Evolutionary conservation across 306 rosid species (phyloP), one percentile per base, ranked within the genome.

Genomic region (Cucumis cinereus): DNA sequence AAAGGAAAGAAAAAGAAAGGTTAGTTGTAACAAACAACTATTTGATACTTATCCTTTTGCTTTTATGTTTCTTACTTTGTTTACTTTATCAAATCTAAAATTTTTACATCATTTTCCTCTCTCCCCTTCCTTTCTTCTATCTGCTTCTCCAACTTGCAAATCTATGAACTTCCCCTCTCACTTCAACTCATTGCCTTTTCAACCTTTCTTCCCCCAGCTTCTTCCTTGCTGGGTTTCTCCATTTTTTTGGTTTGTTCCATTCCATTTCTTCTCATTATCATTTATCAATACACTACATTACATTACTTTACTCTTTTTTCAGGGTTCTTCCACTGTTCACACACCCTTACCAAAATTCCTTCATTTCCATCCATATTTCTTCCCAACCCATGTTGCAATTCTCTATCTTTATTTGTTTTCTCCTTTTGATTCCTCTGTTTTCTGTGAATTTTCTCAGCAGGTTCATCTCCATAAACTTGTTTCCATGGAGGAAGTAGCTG

Each of bases 401-500:
- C n/a, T 35, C 55, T 41, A 40, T 56, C 35, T 70, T 53, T 76
- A 7, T 43, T 50, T 35, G 59, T 61, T 75, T 33, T 11, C 62
- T 53, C 40, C 22, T 30, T 68, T 5, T 73, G 73, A 63, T 81
- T 11, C 11, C 30, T 57, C 36, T 72, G 49, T 56, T 77, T 45
- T 17, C n/a, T 64, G 19, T 76, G 75, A 38, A 59, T 73, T 84
- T 55, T 36, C 47, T 73, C 19, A 64, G 43, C 81, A 79, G 81
- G 57, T 49, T 82, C 71, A 75, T 79, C 81, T 83, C 36, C 91
- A 86, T 88, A 80, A 52, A 77, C 16, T 17, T 75, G 43, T 79
- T 79, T 79, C 68, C 30, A 71, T 75, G 85, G 78, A 40, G 36
- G 49, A 84, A 86, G 85, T 74, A 81, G 82, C 47, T 81, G 80